These are phyloP conservation scores for Xylaria sp. DNA, from an alignment of 2,329 filamentous ascomycete species.

Conservation along the genomic window DNA sequence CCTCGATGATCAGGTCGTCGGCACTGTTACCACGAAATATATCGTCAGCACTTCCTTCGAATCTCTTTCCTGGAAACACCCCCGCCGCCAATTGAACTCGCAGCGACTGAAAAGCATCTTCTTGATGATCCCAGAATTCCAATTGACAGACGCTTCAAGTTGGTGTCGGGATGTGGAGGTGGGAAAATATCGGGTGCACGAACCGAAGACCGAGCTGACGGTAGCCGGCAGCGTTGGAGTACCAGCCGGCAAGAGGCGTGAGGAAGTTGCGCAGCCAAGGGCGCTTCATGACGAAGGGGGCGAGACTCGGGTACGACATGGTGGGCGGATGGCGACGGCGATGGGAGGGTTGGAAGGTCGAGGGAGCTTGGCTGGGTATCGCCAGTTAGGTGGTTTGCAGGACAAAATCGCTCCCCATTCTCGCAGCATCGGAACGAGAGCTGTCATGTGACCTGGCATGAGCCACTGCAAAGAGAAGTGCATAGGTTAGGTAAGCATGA, in stretches of 20 bases:
- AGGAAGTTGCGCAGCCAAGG: conserved; percentile 86
- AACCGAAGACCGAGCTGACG: conserved; percentile 92
- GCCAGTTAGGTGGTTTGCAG: conserved; percentile 8
- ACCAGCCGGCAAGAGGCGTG: conserved; percentile 87
- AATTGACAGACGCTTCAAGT: conserved; percentile 1
- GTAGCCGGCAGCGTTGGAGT: conserved; percentile 89
- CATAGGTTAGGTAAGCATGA: neutral
- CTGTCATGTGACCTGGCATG: conserved; percentile 32
- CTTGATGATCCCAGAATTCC: neutral
- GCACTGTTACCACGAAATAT: conserved; percentile 64
- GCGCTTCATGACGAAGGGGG: conserved; percentile 81
- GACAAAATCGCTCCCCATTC: conserved; percentile 35
- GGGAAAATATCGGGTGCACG: conserved; percentile 37
- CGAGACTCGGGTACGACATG: conserved; percentile 75
- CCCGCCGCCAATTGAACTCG: conserved; percentile 10
- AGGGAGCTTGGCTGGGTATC: conserved; percentile 21
- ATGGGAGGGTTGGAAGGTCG: conserved; percentile 34
- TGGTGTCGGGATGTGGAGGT: neutral
- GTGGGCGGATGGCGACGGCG: conserved; percentile 36
- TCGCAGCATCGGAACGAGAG: conserved; percentile 4
- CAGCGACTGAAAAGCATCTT: neutral
- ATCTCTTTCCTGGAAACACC: neutral
- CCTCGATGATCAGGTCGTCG: conserved; percentile 95
- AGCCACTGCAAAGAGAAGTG: neutral
- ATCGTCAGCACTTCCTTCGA: conserved; percentile 28